Conservation (phyloP, 495 filamentous ascomycete genomes). For the Sabuloglossum arenarium region DNA sequence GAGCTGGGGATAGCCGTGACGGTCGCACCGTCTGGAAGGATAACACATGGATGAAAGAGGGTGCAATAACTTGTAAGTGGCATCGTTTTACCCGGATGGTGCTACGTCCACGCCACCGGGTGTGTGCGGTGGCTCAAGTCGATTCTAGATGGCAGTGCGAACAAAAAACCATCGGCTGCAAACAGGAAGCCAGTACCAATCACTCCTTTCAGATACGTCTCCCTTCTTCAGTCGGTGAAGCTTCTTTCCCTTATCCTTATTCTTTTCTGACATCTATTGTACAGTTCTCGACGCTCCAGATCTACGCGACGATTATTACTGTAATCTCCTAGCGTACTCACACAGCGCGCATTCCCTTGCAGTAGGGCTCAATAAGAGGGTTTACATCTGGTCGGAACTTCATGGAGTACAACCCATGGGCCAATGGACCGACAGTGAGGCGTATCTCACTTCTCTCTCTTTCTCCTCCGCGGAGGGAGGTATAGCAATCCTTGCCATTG, state of each 20-base stretch:
- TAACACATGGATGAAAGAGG: conserved; percentile 14
- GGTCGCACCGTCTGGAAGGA: conserved; percentile 15
- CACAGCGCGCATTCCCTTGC: conserved; percentile 51
- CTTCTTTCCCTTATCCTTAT: too few species aligned
- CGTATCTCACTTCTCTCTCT: conserved; percentile 60
- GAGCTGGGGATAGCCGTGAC: background rate
- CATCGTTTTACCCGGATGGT: background rate
- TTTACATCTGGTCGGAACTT: conserved; percentile 80
- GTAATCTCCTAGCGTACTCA: conserved; percentile 76
- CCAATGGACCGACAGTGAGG: conserved; percentile 8
- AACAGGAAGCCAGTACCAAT: conserved; percentile 27
- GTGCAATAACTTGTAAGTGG: background rate
- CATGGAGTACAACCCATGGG: conserved; percentile 27
- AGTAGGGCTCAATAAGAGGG: conserved; percentile 57
- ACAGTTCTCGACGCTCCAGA: conserved; percentile 70
- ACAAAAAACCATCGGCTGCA: conserved; percentile 5
- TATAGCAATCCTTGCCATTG: conserved; percentile 68
- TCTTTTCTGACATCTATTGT: conserved; percentile 7
- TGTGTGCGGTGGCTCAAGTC: background rate
- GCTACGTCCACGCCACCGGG: background rate
- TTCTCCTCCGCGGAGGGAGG: conserved; percentile 68
- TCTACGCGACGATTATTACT: conserved; percentile 89
- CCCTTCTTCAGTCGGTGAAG: background rate
- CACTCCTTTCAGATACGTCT: conserved; percentile 55
- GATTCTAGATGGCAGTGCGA: background rate